Base-by-base conservation (phyloP, 257 asterid species). In the Penstemon barbatus region DNA sequence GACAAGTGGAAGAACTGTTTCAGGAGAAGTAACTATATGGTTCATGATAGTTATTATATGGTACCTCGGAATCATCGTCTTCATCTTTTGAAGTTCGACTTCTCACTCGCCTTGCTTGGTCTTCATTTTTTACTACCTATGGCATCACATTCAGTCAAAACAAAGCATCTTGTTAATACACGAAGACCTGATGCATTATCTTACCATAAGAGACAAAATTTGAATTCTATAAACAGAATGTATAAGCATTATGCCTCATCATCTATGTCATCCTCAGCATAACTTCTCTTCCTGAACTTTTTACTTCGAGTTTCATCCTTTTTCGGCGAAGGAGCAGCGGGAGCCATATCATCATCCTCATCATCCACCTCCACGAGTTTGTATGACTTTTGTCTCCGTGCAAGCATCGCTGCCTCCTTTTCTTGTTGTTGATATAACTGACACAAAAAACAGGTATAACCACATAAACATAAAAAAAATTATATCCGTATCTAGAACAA, bases 221-320 rank as follows among this genome's bases (percentile, higher is more conserved):
- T 39, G 45, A 75, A 80, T 63, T 71, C 61, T 77, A 71, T 74
- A 41, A 80, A 61, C 12, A 66, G 69, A 70, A 77, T 25, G 61
- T 39, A 73, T 55, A 51, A 74, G 77, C 75, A 82, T 65, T 54
- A 59, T 83, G 64, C 97, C 91, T 86, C 97, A 53, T 86, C 93
- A 73, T 94, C 96, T 71, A 74, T 70, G 39, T 87, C 95, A 64
- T 83, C 92, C 12, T 83, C 79, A 77, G 73, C 71, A 61, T 85
- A 91, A 70, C 82, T 78, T 80, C 99, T 85, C 77, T 70, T 90
- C 85, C 99, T 87, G 64, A 93, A 93, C 83, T 81, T 89, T 66
- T 90, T 90, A 58, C 65, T 73, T 48, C 72, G 83, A 9, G 74
- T 56, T 57, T 87, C 89, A 72, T 81, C 90, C 73, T 83, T 84